Evolutionary conservation across 352 stramenopile genomes (phyloP).

Genomic region (Phytophthora uliginosa): DNA sequence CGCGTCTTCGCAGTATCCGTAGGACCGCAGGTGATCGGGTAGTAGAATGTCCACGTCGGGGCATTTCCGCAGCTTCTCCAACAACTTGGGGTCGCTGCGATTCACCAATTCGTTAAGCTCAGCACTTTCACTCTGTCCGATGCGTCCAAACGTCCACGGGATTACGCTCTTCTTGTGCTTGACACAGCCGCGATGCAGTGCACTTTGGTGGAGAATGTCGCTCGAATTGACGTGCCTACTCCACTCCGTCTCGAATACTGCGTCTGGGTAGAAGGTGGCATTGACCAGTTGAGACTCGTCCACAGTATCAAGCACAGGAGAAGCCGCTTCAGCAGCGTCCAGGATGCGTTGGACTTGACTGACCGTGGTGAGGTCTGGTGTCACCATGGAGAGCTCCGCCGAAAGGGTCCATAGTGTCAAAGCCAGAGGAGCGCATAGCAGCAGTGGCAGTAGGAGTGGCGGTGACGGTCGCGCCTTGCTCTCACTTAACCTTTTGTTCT

Average conservation of each 20-base stretch:
- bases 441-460: constrained; percentile 16
- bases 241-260: constrained; percentile 44
- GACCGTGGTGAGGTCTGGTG: constrained; percentile 4
- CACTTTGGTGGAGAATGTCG: constrained; percentile 52
- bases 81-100: constrained; percentile 40
- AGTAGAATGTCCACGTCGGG: constrained; percentile 66
- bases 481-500: constrained; percentile 3
- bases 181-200: constrained; percentile 50
- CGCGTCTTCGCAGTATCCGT: constrained; percentile 75
- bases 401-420: constrained; percentile 29
- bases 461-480: constrained; percentile 11
- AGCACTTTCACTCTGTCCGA: constrained; percentile 13
- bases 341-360: constrained; percentile 23
- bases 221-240: constrained; percentile 25
- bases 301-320: constrained; percentile 15
- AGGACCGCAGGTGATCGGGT: constrained; percentile 39
- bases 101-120: constrained; percentile 34
- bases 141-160: constrained; percentile 54
- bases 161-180: constrained; percentile 53
- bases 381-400: constrained; percentile 21
- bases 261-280: constrained; percentile 50
- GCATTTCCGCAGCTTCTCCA: constrained; percentile 59
- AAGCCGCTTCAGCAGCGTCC: constrained; percentile 23
- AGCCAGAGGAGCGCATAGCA: constrained; percentile 20
- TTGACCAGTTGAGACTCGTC: constrained; percentile 21